Percentiles rank a stretch among this genome's conserved stretches.
These are phyloP conservation scores for Acanthamoeba healyi DNA, from an alignment of 208 protist species.

Conservation along the genomic window DNA sequence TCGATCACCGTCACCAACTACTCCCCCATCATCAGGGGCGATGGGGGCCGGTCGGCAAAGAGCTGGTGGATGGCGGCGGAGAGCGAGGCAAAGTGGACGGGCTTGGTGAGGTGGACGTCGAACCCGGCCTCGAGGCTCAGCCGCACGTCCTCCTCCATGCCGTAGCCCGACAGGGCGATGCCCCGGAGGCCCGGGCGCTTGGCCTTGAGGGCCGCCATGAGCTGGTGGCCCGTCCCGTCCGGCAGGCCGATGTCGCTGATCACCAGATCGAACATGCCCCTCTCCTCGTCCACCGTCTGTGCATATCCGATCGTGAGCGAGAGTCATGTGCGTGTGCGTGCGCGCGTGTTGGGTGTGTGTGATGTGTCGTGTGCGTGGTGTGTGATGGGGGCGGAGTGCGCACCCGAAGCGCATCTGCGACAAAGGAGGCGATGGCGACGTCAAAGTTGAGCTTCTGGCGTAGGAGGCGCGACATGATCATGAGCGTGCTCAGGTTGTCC, in stretches of 20 bases:
- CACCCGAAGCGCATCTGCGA: conserved; percentile 59
- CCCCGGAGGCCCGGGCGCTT: neutral
- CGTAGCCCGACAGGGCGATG: conserved; percentile 73
- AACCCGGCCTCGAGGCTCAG: conserved; percentile 34
- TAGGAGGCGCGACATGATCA: conserved; percentile 40
- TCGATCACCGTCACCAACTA: too few species aligned
- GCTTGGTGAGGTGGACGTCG: conserved; percentile 68
- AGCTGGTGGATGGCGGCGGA: conserved; percentile 1
- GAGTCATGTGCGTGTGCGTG: neutral
- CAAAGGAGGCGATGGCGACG: neutral
- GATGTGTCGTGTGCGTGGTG: neutral
- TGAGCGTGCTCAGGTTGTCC: conserved; percentile 8
- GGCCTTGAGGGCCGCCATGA: conserved; percentile 45
- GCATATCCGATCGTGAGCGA: neutral
- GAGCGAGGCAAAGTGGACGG: conserved; percentile 41
- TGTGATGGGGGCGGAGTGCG: neutral
- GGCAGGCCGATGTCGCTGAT: conserved; percentile 74
- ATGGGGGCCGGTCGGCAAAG: neutral
- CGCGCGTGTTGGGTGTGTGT: neutral
- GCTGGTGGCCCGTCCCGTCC: conserved; percentile 34
- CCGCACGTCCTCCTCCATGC: conserved; percentile 74
- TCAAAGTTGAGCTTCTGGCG: neutral
- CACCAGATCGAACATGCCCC: conserved; percentile 48
- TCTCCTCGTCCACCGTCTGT: neutral
- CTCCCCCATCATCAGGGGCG: too few species aligned